Conservation (phyloP, 108 stramenopile genomes). For the Stephanodiscus minutulus region DNA sequence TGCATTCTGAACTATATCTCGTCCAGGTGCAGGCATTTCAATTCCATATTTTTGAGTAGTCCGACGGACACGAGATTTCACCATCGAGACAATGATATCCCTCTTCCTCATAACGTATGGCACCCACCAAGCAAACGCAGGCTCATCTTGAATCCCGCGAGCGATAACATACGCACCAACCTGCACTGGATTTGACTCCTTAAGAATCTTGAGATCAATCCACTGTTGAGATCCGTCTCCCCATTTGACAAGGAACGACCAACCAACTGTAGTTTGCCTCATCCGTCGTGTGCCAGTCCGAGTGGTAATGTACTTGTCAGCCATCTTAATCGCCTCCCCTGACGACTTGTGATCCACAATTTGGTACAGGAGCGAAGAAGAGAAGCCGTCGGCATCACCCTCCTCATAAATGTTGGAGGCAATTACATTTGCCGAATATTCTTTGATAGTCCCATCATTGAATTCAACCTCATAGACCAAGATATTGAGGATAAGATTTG, state of each 20-base stretch:
- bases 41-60: constrained; percentile 13
- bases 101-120: constrained; percentile 1
- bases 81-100: background rate
- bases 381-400: background rate
- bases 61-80: too few species aligned
- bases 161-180: background rate
- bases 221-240: background rate
- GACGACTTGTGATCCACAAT: background rate
- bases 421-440: constrained; percentile 21
- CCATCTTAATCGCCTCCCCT: background rate
- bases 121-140: constrained; percentile 1
- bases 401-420: constrained; percentile 8
- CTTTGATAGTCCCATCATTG: constrained; percentile 16
- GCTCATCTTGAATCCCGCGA: background rate
- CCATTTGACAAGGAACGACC: constrained; percentile 31
- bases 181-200: constrained; percentile 34
- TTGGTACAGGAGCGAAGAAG: background rate
- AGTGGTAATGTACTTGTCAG: background rate
- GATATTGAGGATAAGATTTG: constrained; percentile 12
- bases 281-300: background rate
- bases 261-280: constrained; percentile 19
- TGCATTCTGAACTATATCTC: constrained; percentile 4
- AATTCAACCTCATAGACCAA: constrained; percentile 17
- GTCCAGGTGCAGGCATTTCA: background rate
- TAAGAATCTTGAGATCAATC: background rate